Percentiles rank a stretch among this genome's conserved stretches.
These are phyloP conservation scores for Pseudogymnoascus sp. DNA, from an alignment of 2,329 filamentous ascomycete genomes.

Conservation along the genomic window DNA sequence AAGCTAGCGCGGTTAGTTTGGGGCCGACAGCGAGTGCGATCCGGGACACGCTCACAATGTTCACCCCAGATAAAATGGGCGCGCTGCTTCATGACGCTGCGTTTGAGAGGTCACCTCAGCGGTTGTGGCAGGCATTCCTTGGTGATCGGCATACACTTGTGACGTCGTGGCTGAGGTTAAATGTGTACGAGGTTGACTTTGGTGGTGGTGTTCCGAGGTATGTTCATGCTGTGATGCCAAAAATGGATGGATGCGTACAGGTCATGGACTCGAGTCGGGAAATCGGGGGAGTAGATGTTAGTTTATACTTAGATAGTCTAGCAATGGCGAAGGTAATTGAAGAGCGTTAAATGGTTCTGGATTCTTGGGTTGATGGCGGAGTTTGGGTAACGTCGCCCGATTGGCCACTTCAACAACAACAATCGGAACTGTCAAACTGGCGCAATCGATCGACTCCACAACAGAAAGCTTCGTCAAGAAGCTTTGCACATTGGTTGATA, in stretches of 20 bases:
- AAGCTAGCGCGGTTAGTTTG: not conserved
- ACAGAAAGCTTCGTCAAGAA: not conserved
- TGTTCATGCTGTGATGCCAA: constrained; percentile 36
- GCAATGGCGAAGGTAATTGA: constrained; percentile 23
- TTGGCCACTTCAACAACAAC: constrained; percentile 1
- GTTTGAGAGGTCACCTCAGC: constrained; percentile 37
- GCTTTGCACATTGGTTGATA: not conserved
- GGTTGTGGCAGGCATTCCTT: constrained; percentile 40
- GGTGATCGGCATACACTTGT: constrained; percentile 35
- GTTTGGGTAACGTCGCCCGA: not conserved
- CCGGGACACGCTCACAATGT: constrained; percentile 28
- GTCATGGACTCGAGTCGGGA: constrained; percentile 29
- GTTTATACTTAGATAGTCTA: constrained; percentile 27
- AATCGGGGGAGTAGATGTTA: constrained; percentile 28
- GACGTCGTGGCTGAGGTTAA: constrained; percentile 36
- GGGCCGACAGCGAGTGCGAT: constrained; percentile 26
- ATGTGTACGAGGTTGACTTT: constrained; percentile 36
- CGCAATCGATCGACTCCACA: not conserved
- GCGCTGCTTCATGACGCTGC: constrained; percentile 36
- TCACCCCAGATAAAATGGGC: constrained; percentile 32
- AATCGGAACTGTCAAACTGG: not conserved
- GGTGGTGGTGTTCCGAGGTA: constrained; percentile 22
- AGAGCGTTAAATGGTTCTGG: not conserved
- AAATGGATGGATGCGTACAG: constrained; percentile 35
- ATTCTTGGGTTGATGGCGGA: not conserved